A percentile compares a stretch with the other conserved stretches of the same genome.
phyloP scores from a whole-genome alignment of 208 protist genomes.

The Trypanosoma congolense region DNA sequence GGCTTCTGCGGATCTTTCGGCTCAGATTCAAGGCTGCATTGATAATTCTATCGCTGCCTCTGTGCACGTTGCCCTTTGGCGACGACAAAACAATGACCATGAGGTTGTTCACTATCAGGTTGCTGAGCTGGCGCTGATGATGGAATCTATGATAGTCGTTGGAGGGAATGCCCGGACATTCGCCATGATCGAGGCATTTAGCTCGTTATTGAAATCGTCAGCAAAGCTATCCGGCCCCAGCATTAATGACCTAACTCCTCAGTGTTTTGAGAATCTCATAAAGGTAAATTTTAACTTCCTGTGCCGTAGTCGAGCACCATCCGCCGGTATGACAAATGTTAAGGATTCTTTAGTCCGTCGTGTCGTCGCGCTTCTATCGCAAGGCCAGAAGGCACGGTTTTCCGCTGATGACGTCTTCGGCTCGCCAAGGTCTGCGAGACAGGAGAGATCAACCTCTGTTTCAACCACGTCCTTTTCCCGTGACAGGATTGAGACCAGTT shows the following conservation, averaged over 20 bases:
- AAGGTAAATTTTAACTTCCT: slow-evolving; percentile 71
- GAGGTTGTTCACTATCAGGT: slow-evolving; percentile 61
- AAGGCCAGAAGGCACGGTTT: slow-evolving; percentile 4
- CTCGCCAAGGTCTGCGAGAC: neutral
- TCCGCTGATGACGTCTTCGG: neutral
- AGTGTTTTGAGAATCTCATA: slow-evolving; percentile 55
- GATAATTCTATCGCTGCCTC: neutral
- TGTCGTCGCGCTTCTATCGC: slow-evolving; percentile 30
- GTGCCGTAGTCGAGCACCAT: slow-evolving; percentile 48
- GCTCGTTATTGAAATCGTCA: slow-evolving; percentile 45
- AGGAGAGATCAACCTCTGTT: neutral
- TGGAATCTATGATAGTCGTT: slow-evolving; percentile 71
- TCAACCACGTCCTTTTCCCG: neutral
- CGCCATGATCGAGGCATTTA: slow-evolving; percentile 60
- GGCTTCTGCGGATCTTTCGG: neutral
- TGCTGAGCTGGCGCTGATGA: slow-evolving; percentile 61
- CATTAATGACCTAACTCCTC: slow-evolving; percentile 37
- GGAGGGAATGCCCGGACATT: slow-evolving; percentile 71
- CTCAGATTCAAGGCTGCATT: neutral
- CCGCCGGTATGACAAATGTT: slow-evolving; percentile 66
- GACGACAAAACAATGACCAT: neutral
- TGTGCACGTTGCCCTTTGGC: neutral
- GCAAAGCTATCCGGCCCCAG: slow-evolving; percentile 34
- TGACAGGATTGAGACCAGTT: neutral
- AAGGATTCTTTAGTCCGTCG: slow-evolving; percentile 61